Percentiles rank a stretch among this genome's conserved stretches.
Evolutionary conservation across 2,329 filamentous ascomycete species (phyloP).

Genomic region (Aspergillus intermedius): DNA sequence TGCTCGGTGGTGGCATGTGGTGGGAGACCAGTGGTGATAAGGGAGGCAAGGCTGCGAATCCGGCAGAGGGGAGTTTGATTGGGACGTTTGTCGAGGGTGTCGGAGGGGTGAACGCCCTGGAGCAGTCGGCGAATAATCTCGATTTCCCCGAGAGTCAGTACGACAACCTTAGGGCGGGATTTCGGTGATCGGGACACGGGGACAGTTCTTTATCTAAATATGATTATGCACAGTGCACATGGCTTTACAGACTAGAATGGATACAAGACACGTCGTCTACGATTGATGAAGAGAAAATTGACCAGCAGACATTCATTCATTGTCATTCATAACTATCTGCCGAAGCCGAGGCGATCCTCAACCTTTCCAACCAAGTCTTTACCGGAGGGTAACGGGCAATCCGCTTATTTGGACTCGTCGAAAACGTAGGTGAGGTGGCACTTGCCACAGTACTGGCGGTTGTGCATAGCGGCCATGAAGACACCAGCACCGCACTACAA

Average conservation of each 20-base stretch:
- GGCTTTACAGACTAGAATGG: background rate
- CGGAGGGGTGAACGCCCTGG: conserved; percentile 26
- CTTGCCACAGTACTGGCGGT: conserved; percentile 90
- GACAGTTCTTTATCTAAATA: no score
- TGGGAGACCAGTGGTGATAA: conserved; percentile 84
- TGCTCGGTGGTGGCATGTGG: conserved; percentile 90
- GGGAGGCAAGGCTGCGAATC: conserved; percentile 40
- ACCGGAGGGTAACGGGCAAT: conserved; percentile 10
- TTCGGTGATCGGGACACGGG: conserved; percentile 8
- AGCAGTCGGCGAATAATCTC: conserved; percentile 30
- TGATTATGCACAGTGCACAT: no score
- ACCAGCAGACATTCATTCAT: conserved; percentile 10
- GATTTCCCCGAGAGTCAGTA: conserved; percentile 36
- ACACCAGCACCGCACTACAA: conserved; percentile 93
- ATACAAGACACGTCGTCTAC: background rate
- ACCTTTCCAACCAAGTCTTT: conserved; percentile 2
- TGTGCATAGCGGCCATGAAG: conserved; percentile 99
- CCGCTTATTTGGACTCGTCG: conserved; percentile 55
- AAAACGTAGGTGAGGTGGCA: conserved; percentile 68
- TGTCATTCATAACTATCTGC: conserved; percentile 1
- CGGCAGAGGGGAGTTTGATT: conserved; percentile 57
- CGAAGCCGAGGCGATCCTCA: background rate
- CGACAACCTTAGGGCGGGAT: conserved; percentile 31
- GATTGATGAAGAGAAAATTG: background rate
- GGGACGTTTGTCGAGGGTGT: conserved; percentile 42